Evolutionary conservation across 495 filamentous ascomycete species (phyloP).

Genomic region (Aspergillus affinis): DNA sequence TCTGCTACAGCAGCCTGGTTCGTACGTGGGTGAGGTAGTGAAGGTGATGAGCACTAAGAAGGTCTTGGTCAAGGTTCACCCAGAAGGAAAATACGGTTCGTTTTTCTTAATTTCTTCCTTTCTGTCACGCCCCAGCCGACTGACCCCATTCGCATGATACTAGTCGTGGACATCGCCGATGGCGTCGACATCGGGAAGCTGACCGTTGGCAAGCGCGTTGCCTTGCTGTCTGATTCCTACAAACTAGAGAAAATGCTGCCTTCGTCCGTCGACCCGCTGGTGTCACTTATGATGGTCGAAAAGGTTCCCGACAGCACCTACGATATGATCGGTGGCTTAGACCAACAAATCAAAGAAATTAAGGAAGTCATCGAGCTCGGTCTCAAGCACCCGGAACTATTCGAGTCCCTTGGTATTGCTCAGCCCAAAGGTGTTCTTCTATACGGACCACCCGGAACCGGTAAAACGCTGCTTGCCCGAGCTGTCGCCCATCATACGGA

Average conservation of each 20-base stretch:
- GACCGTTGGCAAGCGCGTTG: slow-evolving; percentile 95
- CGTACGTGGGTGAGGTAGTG: slow-evolving; percentile 97
- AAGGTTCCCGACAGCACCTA: slow-evolving; percentile 99
- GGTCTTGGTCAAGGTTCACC: slow-evolving; percentile 97
- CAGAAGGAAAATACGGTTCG: slow-evolving; percentile 99
- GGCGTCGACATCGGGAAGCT: slow-evolving; percentile 93
- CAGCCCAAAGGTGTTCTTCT: slow-evolving; percentile 97
- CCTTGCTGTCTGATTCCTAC: slow-evolving; percentile 92
- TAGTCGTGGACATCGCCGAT: slow-evolving; percentile 96
- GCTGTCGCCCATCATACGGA: slow-evolving; percentile 97
- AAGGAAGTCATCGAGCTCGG: slow-evolving; percentile 99
- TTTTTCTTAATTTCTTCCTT: not conserved
- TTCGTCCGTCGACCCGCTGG: slow-evolving; percentile 94
- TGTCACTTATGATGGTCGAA: slow-evolving; percentile 99
- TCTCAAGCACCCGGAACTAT: slow-evolving; percentile 96
- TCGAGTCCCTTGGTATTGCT: slow-evolving; percentile 97
- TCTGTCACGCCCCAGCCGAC: slow-evolving; percentile 5
- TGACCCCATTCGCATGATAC: slow-evolving; percentile 15
- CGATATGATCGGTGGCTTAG: slow-evolving; percentile 99
- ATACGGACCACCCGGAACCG: slow-evolving; percentile 95
- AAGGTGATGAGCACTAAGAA: slow-evolving; percentile 99
- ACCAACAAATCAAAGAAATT: slow-evolving; percentile 99
- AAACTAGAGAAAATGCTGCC: slow-evolving; percentile 98
- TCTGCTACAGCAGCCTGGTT: slow-evolving; percentile 93
- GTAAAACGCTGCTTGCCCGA: slow-evolving; percentile 93